Base-by-base conservation (phyloP, 805 yeast genomes). In the Debaryomyces maramus region DNA sequence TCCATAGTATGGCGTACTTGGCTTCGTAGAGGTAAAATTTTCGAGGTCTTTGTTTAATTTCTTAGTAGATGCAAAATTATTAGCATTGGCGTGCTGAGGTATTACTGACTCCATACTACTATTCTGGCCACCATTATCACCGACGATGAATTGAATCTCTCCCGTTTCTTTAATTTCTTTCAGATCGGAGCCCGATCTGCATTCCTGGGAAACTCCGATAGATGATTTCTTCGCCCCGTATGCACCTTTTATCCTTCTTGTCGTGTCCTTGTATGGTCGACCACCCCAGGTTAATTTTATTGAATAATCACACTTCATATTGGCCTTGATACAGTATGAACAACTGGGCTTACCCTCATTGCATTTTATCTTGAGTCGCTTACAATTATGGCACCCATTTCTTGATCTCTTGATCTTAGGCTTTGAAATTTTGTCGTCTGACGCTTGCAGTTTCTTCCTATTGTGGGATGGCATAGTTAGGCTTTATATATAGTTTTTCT, bases 261-360 rank as follows among this genome's bases (percentile, higher is more conserved):
- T 65, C 3, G 65, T 56, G 33, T 66, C 65, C 47, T 77, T 77
- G 54, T 69, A 76, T 0, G 87, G 87, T 35, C 89, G 60, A 0
- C 90, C 90, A 14, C 88, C 89, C 91, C 91, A 85, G 0, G 79
- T 74, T 22, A 85, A 63, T 44, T 72, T 76, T 7, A 85, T 50
- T 3, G 81, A 65, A 48, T 85, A 85, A 52, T 83, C 89, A 59
- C 93, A 85, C 11, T 60, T 57, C 7, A 51, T 40, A 1, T 61
- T 58, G 2, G 72, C 58, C 44, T 75, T 78, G 1, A 52, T 29
- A 54, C 95, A 85, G 41, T 74, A 69, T 0, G 72, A 50, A 51
- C 95, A 85, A 0, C 52, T 44, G 0, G 93, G 93, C 52, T 80
- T 81, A 14, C 38, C 45, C 55, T 85, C 91, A 49, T 81, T 83